These are phyloP conservation scores for Fusarium denticulatum DNA, from an alignment of 2,329 filamentous ascomycete genomes.

Conservation along the genomic window DNA sequence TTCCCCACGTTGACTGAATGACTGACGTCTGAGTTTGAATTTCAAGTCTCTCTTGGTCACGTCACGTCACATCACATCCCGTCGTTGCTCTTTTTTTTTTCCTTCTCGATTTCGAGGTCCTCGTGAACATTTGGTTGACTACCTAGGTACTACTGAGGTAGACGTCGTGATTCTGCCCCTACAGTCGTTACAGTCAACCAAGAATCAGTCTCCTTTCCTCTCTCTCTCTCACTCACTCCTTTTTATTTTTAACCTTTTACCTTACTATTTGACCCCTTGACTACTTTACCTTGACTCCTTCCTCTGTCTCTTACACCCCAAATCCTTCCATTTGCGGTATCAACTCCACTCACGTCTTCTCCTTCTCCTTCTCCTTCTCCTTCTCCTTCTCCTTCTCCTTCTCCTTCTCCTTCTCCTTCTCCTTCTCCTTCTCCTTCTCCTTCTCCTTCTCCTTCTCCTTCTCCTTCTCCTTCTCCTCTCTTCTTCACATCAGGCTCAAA, in stretches of 20 bases:
- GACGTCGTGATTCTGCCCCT: not conserved
- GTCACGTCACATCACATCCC: not conserved
- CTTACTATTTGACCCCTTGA: not conserved
- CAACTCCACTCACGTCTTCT: constrained; percentile 3
- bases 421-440: constrained; percentile 1
- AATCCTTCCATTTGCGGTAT: constrained; percentile 22
- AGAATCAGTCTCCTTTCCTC: constrained; percentile 16
- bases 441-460: constrained; percentile 1
- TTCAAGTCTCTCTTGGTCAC: constrained; percentile 2
- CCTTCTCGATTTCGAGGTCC: not conserved
- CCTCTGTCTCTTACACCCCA: constrained; percentile 5
- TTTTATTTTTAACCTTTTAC: not conserved
- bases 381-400: constrained; percentile 1
- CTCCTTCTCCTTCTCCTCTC: not conserved
- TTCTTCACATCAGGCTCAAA: not conserved
- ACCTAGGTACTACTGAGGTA: not conserved
- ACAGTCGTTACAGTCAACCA: not conserved
- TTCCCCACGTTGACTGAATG: constrained; percentile 24
- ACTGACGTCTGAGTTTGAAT: constrained; percentile 8
- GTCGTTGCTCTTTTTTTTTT: not conserved
- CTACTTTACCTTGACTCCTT: not conserved
- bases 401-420: constrained; percentile 1
- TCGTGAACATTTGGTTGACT: constrained; percentile 8
- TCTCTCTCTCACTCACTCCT: not conserved
- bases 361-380: constrained; percentile 1